Conservation (phyloP, 1,284 basidiomycete genomes). For the Apiotrichum veenhuisii region DNA sequence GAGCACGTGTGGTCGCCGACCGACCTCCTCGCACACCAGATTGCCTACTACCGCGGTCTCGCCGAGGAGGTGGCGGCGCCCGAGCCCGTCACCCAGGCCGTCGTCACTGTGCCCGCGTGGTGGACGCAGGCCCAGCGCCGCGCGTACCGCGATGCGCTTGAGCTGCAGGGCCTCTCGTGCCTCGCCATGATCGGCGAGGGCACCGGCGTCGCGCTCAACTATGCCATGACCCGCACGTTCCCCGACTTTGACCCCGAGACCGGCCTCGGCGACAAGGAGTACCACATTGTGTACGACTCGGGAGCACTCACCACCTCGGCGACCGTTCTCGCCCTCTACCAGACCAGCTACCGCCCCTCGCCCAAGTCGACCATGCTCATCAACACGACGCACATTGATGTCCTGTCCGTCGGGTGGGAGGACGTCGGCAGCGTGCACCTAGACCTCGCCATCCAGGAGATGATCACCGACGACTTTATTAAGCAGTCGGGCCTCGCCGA, state of each 20-base stretch:
- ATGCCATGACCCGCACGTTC: slow-evolving; percentile 91
- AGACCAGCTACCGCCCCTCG: slow-evolving; percentile 50
- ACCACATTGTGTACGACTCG: slow-evolving; percentile 90
- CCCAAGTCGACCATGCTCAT: slow-evolving; percentile 51
- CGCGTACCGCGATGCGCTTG: slow-evolving; percentile 83
- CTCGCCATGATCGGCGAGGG: slow-evolving; percentile 88
- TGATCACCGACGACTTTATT: slow-evolving; percentile 73
- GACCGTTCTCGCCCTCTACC: slow-evolving; percentile 75
- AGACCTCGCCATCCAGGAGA: slow-evolving; percentile 75
- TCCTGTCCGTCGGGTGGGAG: slow-evolving; percentile 76
- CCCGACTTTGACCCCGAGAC: slow-evolving; percentile 45
- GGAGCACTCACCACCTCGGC: slow-evolving; percentile 84
- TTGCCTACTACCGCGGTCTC: slow-evolving; percentile 82
- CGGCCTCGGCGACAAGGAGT: slow-evolving; percentile 58
- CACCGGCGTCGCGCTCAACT: slow-evolving; percentile 87
- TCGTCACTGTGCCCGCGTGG: slow-evolving; percentile 81
- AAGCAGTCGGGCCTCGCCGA: slow-evolving; percentile 49
- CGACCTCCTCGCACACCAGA: slow-evolving; percentile 91
- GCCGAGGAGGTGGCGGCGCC: slow-evolving; percentile 62
- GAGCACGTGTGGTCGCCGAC: slow-evolving; percentile 65
- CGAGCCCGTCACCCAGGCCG: slow-evolving; percentile 72
- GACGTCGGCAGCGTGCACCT: slow-evolving; percentile 75
- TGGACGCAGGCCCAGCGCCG: slow-evolving; percentile 83
- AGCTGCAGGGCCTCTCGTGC: slow-evolving; percentile 80
- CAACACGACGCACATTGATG: slow-evolving; percentile 69